Base-by-base conservation (phyloP, 805 yeast genomes). In the Blastobotrys peoriensis region DNA sequence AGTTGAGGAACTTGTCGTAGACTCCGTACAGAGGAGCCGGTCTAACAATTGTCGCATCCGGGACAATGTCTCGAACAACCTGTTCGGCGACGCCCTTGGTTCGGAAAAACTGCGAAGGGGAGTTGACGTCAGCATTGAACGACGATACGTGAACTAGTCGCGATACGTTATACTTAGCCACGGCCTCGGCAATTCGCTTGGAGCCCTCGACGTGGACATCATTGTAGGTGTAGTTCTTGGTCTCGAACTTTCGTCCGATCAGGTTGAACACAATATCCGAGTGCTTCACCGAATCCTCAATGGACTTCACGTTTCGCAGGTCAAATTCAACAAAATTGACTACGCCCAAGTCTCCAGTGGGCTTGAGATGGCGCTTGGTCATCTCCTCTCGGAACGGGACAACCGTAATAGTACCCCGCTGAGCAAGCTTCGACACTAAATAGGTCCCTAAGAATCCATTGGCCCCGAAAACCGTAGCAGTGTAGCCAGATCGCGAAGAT, bases 381-480 rank as follows among this genome's bases (percentile, higher is more conserved):
- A 80, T 71, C 57, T 82, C 89, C 60, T 86, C 89, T 60, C 95
- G 74, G 69, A 61, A 86, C n/a, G 95, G 95, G 18, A 78, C 81
- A 41, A 84, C 77, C 5, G 83, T 78, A 44, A 74, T 65, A 22
- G 94, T 86, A 51, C 95, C 95, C 60, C 86, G 87, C 59, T 81
- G 74, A 50, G 91, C 95, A 55, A 86, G 70, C 59, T 81, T 82
- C 28, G 89, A 69, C 16, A 78, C 74, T 49, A 86, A 64, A 53
- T 82, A 75, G 40, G 86, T 76, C 38, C 95, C 95, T 47, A 86
- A 67, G 62, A 82, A 80, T 1, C 95, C 95, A 38, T 81, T 69
- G 30, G 82, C 85, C 6, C 95, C 95, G 59, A 86, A 86, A 2
- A 86, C 93, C 1, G 95, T 84, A 18, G 89, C 95, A 3, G 89